A percentile compares a stretch with the other conserved stretches of the same genome.
phyloP scores from a whole-genome alignment of 129 eudicot genomes.

The Chrysanthemum makinoi region DNA sequence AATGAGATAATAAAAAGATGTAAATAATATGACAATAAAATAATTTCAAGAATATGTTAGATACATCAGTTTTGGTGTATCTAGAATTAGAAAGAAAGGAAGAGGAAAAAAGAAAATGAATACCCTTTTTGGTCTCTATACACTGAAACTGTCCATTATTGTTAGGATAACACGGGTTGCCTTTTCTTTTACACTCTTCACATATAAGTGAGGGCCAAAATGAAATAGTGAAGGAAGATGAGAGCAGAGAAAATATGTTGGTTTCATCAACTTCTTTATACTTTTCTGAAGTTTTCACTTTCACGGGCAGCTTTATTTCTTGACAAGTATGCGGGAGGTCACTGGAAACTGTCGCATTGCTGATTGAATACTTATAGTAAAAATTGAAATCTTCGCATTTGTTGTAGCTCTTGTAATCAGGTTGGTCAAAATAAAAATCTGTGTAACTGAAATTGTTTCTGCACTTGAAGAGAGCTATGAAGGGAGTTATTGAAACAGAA shows the following conservation, averaged over 20 bases:
- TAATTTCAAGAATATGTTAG: not conserved
- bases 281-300: not conserved
- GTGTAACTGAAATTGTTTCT: not conserved
- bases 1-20: not conserved
- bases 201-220: conserved; percentile 17
- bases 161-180: conserved; percentile 11
- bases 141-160: conserved; percentile 9
- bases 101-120: not conserved
- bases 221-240: not conserved
- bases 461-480: conserved; percentile 42
- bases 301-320: conserved; percentile 1
- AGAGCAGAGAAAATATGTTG: conserved; percentile 19
- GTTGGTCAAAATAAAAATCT: not conserved
- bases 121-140: not conserved
- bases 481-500: conserved; percentile 9
- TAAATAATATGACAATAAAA: not conserved
- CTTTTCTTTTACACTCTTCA: not conserved
- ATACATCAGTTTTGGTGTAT: not conserved
- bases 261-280: not conserved
- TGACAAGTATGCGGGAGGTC: conserved; percentile 18
- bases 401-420: not conserved
- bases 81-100: not conserved
- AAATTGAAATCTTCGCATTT: conserved; percentile 1
- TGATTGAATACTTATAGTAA: conserved; percentile 6
- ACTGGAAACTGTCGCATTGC: not conserved